phyloP scores from a whole-genome alignment of 805 yeast species.

The Wickerhamomyces ciferrii region DNA sequence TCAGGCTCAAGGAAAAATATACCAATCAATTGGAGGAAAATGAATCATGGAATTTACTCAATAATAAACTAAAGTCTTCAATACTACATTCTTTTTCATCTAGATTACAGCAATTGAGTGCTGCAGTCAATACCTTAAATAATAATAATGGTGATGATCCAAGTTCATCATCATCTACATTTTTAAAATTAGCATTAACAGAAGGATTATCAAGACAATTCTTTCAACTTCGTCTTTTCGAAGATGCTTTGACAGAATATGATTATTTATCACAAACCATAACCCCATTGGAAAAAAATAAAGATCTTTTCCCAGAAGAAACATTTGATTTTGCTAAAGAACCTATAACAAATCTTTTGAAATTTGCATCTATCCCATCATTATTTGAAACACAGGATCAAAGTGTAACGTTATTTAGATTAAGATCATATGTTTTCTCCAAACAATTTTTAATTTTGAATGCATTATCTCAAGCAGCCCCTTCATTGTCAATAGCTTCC shows the following conservation, averaged over 20 bases:
- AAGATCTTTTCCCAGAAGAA: constrained; percentile 1
- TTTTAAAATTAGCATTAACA: constrained; percentile 28
- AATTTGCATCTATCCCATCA: not conserved
- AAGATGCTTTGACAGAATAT: constrained; percentile 54
- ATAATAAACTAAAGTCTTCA: constrained; percentile 40
- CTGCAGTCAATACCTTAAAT: not conserved
- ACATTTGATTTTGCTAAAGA: not conserved
- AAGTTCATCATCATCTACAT: not conserved
- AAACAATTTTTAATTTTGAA: constrained; percentile 32
- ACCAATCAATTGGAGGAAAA: constrained; percentile 26
- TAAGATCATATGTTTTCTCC: constrained; percentile 28
- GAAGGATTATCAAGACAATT: constrained; percentile 48
- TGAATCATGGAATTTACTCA: constrained; percentile 48
- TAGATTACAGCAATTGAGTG: constrained; percentile 26
- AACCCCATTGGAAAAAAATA: constrained; percentile 10
- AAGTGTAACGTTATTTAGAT: constrained; percentile 3
- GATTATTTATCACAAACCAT: constrained; percentile 35
- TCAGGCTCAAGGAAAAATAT: constrained; percentile 26
- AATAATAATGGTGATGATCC: not conserved
- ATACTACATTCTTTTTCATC: constrained; percentile 47
- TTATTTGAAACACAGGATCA: constrained; percentile 1
- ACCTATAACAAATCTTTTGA: not conserved
- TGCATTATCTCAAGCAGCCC: constrained; percentile 29
- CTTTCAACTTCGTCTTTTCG: constrained; percentile 49
- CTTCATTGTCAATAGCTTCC: constrained; percentile 36